Percentiles rank a stretch among this genome's conserved stretches.
phyloP scores from a whole-genome alignment of 2,329 filamentous ascomycete genomes.

The Pseudogymnoascus sp. region DNA sequence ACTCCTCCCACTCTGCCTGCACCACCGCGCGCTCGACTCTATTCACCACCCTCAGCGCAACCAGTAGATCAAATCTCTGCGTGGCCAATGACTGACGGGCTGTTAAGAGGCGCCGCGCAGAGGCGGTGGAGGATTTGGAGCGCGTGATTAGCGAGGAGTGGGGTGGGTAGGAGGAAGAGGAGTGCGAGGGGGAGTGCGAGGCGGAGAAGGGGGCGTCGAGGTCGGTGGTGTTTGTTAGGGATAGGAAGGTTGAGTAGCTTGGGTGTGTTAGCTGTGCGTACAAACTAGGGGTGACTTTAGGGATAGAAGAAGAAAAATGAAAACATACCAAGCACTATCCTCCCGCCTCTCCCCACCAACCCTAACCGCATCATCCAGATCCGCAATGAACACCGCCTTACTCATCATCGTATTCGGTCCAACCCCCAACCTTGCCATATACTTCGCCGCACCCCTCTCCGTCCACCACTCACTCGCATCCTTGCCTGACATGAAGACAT shows the following conservation, averaged over 20 bases:
- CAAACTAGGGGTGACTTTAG: no score
- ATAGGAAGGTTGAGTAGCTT: conserved; percentile 50
- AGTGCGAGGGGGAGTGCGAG: conserved; percentile 39
- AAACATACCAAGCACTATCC: background rate
- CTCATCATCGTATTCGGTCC: conserved; percentile 74
- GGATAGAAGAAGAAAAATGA: no score
- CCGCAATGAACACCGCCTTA: conserved; percentile 73
- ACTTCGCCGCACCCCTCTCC: conserved; percentile 70
- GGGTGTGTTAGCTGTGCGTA: no score
- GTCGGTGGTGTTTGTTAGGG: conserved; percentile 51
- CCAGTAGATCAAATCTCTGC: conserved; percentile 83
- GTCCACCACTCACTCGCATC: conserved; percentile 75
- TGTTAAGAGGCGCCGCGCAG: conserved; percentile 59
- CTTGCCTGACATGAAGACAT: conserved; percentile 67
- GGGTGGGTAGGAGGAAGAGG: conserved; percentile 38
- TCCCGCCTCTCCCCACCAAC: background rate
- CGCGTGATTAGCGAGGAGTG: conserved; percentile 41
- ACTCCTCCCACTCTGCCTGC: conserved; percentile 85
- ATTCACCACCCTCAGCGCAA: conserved; percentile 86
- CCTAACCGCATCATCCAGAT: conserved; percentile 42
- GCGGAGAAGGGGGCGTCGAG: conserved; percentile 50
- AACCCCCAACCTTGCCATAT: conserved; percentile 77
- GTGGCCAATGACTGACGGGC: conserved; percentile 76
- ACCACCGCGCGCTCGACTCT: conserved; percentile 80
- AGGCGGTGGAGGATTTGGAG: conserved; percentile 42